These are phyloP conservation scores for Geranium incanum DNA, from an alignment of 441 rosid genomes.

Conservation along the genomic window DNA sequence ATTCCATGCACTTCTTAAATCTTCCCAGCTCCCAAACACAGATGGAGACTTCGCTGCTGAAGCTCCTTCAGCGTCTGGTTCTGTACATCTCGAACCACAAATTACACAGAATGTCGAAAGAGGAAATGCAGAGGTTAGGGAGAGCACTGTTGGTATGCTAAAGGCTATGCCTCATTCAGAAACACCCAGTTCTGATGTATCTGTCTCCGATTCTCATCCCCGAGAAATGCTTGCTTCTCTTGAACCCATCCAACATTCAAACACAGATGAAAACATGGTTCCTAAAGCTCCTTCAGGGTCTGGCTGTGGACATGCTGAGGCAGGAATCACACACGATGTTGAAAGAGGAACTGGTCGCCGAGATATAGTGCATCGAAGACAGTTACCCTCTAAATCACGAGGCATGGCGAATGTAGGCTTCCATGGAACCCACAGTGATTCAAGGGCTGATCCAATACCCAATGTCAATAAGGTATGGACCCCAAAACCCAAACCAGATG, in stretches of 20 bases:
- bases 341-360: constrained; percentile 36
- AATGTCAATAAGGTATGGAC: constrained; percentile 67
- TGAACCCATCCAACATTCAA: too few species aligned
- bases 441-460: constrained; percentile 24
- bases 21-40: too few species aligned
- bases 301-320: constrained; percentile 31
- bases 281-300: constrained; percentile 14
- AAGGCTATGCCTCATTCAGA: background rate
- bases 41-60: background rate
- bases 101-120: too few species aligned
- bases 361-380: constrained; percentile 29
- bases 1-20: too few species aligned
- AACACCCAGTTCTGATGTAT: background rate
- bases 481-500: constrained; percentile 46
- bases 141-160: background rate
- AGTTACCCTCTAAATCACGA: constrained; percentile 39
- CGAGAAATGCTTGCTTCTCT: background rate
- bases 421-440: too few species aligned
- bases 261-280: background rate
- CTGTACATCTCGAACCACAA: too few species aligned
- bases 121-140: too few species aligned
- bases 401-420: constrained; percentile 22
- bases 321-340: constrained; percentile 26
- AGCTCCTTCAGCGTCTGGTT: constrained; percentile 25
- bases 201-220: background rate